phyloP scores from a whole-genome alignment of 805 yeast genomes.

The Ogataea chonburiensis region DNA sequence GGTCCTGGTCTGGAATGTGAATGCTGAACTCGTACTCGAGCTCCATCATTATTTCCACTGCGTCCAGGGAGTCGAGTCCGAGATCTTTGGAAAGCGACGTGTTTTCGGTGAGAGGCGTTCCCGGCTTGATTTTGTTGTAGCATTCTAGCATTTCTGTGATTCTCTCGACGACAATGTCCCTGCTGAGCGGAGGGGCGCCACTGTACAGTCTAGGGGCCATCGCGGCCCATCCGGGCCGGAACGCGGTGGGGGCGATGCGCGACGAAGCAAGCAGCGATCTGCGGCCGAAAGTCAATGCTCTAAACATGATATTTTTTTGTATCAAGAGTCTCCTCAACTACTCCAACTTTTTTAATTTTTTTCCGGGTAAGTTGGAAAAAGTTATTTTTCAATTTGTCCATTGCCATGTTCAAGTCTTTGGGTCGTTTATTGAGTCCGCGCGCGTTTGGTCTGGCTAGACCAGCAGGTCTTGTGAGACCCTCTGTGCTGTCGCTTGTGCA shows the following conservation, averaged over 20 bases:
- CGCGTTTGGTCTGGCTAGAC: not conserved
- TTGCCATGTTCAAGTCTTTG: constrained; percentile 2
- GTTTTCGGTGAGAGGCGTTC: constrained; percentile 33
- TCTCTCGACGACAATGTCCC: constrained; percentile 62
- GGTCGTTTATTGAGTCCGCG: constrained; percentile 1
- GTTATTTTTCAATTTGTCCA: not conserved
- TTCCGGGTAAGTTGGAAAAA: constrained; percentile 5
- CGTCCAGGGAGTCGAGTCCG: constrained; percentile 69
- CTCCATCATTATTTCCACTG: constrained; percentile 72
- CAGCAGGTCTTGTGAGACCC: constrained; percentile 1
- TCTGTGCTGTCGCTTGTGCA: constrained; percentile 1
- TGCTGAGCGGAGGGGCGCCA: constrained; percentile 57
- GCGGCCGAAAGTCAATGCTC: constrained; percentile 2
- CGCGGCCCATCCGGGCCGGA: not conserved
- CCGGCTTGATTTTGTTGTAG: constrained; percentile 52
- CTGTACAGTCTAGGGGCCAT: constrained; percentile 40
- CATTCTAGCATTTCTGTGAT: constrained; percentile 63
- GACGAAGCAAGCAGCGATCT: not conserved
- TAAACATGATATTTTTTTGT: constrained; percentile 7
- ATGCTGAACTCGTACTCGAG: constrained; percentile 74
- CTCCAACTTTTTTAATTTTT: constrained; percentile 8
- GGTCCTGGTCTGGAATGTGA: constrained; percentile 84
- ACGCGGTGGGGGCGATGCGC: not conserved
- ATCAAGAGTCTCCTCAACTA: constrained; percentile 6
- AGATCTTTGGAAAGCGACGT: constrained; percentile 63